These are phyloP conservation scores for Phylloporus sp. DNA, from an alignment of 768 basidiomycete species.

Conservation along the genomic window DNA sequence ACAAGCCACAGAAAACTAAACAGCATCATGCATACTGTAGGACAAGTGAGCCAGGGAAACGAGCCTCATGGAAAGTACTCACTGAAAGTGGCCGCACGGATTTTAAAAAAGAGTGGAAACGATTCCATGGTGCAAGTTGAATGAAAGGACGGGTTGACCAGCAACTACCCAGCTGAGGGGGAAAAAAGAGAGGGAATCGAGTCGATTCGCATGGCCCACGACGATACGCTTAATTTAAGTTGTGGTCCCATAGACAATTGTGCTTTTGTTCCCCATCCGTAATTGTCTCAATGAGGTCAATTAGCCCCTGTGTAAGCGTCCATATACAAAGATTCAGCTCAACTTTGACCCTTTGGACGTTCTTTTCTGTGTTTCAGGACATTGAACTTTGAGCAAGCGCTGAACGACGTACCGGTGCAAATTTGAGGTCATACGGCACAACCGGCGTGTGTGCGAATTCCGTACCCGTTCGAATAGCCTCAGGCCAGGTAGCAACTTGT, in stretches of 20 bases:
- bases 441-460: not conserved
- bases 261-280: slow-evolving; percentile 17
- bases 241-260: slow-evolving; percentile 16
- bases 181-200: slow-evolving; percentile 2
- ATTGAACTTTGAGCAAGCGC: not conserved
- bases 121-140: slow-evolving; percentile 23
- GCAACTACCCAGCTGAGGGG: slow-evolving; percentile 21
- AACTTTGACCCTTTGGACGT: not conserved
- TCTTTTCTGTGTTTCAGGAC: not conserved
- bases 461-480: not conserved
- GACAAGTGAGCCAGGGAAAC: not conserved
- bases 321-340: not conserved
- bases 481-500: not conserved
- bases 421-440: not conserved
- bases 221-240: slow-evolving; percentile 3
- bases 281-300: not conserved
- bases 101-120: slow-evolving; percentile 29
- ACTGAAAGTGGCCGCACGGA: slow-evolving; percentile 30
- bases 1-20: slow-evolving; percentile 48
- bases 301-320: slow-evolving; percentile 14
- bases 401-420: not conserved
- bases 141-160: slow-evolving; percentile 10
- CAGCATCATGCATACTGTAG: slow-evolving; percentile 40
- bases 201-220: not conserved
- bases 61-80: not conserved